Percentiles rank a stretch among this genome's conserved stretches.
Evolutionary conservation across 1,284 basidiomycete species (phyloP).

Genomic region (Lentinula novae-zelandiae): DNA sequence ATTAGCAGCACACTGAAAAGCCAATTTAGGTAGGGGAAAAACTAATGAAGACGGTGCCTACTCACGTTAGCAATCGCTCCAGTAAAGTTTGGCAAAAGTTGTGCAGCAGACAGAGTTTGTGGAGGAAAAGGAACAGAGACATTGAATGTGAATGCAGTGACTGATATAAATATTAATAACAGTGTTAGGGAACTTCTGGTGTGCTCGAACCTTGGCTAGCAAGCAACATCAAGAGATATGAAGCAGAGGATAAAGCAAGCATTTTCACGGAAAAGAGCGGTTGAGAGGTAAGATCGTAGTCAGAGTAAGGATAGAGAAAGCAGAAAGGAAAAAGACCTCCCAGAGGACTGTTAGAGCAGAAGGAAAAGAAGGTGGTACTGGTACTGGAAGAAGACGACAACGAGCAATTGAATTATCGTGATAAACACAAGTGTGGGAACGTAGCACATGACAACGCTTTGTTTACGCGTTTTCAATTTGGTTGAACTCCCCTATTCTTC

Average conservation of each 20-base stretch:
- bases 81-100: slow-evolving; percentile 39
- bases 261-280: slow-evolving; percentile 23
- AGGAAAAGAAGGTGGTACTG: slow-evolving; percentile 19
- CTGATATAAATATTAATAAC: not conserved
- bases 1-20: slow-evolving; percentile 37
- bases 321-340: slow-evolving; percentile 28
- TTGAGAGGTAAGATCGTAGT: not conserved
- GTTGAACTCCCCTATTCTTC: not conserved
- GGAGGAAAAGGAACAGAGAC: slow-evolving; percentile 46
- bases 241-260: slow-evolving; percentile 29
- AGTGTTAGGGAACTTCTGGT: not conserved
- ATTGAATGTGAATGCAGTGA: slow-evolving; percentile 45
- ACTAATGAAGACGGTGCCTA: not conserved
- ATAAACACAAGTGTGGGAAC: not conserved
- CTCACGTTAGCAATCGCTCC: not conserved
- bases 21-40: slow-evolving; percentile 7
- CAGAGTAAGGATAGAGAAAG: slow-evolving; percentile 10
- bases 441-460: not conserved
- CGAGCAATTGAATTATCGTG: slow-evolving; percentile 6
- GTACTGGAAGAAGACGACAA: not conserved
- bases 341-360: slow-evolving; percentile 26
- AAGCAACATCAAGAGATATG: slow-evolving; percentile 33
- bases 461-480: slow-evolving; percentile 24
- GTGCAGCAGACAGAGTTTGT: slow-evolving; percentile 34
- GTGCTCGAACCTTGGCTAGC: slow-evolving; percentile 49